These are phyloP conservation scores for Coemansia sp. DNA, from an alignment of 192 early-diverging fungal species.

Conservation along the genomic window DNA sequence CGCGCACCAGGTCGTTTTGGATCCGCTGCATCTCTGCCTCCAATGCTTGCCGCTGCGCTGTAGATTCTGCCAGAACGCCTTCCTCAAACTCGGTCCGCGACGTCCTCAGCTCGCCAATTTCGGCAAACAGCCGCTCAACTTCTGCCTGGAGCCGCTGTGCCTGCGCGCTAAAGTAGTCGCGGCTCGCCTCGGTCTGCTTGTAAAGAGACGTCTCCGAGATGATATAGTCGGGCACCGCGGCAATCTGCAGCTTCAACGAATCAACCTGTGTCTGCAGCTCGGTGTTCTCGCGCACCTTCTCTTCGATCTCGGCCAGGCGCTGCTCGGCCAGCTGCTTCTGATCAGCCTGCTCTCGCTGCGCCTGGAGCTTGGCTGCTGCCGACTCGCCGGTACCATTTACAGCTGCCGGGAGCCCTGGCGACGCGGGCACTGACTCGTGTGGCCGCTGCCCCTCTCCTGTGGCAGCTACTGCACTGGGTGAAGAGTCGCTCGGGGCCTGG, in stretches of 20 bases:
- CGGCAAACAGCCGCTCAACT: conserved; percentile 34
- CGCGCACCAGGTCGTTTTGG: conserved; percentile 51
- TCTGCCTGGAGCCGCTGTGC: conserved; percentile 45
- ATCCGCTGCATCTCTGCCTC: conserved; percentile 51
- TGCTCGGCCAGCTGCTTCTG: conserved; percentile 41
- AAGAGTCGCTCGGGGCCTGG: no score
- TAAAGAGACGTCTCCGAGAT: conserved; percentile 49
- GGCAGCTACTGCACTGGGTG: not conserved
- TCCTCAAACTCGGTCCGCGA: conserved; percentile 42
- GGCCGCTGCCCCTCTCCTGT: not conserved
- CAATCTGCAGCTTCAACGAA: conserved; percentile 44
- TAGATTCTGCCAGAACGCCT: conserved; percentile 26
- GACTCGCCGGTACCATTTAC: not conserved
- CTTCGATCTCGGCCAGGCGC: conserved; percentile 50
- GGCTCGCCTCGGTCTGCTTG: conserved; percentile 44
- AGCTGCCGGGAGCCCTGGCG: no score
- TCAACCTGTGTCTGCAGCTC: conserved; percentile 46
- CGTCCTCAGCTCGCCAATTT: conserved; percentile 37
- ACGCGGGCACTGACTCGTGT: no score
- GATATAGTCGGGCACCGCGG: conserved; percentile 46
- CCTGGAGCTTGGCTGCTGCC: conserved; percentile 8
- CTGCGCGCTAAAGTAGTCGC: conserved; percentile 47
- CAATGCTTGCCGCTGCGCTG: conserved; percentile 40
- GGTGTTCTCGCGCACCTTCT: conserved; percentile 48
- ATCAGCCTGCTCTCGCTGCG: conserved; percentile 41